Conservation (phyloP, 2,329 filamentous ascomycete species). For the Pseudopithomyces maydicus region DNA sequence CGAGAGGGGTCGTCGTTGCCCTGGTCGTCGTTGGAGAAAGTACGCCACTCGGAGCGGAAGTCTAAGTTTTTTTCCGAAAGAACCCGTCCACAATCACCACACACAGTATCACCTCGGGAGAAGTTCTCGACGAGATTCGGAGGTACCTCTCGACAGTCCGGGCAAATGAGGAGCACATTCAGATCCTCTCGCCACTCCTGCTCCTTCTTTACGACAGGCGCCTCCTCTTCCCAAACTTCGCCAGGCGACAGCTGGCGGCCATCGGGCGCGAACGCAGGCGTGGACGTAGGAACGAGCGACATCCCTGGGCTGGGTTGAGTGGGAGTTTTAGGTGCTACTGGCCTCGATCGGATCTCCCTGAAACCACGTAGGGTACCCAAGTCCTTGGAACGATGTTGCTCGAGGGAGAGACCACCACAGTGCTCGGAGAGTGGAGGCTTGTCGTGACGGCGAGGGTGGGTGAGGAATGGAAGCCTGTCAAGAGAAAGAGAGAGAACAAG, state of each 20-base stretch:
- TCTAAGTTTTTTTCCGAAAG: conserved; percentile 91
- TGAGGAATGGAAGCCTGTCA: conserved; percentile 19
- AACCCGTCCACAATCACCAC: conserved; percentile 87
- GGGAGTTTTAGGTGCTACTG: background rate
- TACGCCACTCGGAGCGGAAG: conserved; percentile 96
- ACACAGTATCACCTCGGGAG: conserved; percentile 90
- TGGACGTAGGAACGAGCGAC: conserved; percentile 15
- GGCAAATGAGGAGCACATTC: conserved; percentile 83
- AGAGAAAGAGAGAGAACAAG: conserved; percentile 7
- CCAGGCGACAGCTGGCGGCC: conserved; percentile 50
- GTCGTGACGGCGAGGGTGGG: conserved; percentile 16
- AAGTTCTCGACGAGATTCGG: conserved; percentile 93
- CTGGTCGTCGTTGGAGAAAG: conserved; percentile 97
- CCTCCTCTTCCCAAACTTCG: conserved; percentile 48
- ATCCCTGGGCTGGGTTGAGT: conserved; percentile 18
- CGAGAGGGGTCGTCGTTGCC: conserved; percentile 95
- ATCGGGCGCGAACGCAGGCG: conserved; percentile 31
- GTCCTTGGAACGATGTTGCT: conserved; percentile 4
- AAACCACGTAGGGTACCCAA: background rate
- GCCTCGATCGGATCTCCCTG: background rate
- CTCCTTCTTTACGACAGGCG: conserved; percentile 33
- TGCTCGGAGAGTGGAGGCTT: background rate
- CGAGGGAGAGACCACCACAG: conserved; percentile 14
- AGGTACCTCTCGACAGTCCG: conserved; percentile 87
- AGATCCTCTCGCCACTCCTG: conserved; percentile 78